A percentile compares a stretch with the other conserved stretches of the same genome.
Evolutionary conservation across 306 rosid genomes (phyloP).

Genomic region (Luffa aegyptiaca): DNA sequence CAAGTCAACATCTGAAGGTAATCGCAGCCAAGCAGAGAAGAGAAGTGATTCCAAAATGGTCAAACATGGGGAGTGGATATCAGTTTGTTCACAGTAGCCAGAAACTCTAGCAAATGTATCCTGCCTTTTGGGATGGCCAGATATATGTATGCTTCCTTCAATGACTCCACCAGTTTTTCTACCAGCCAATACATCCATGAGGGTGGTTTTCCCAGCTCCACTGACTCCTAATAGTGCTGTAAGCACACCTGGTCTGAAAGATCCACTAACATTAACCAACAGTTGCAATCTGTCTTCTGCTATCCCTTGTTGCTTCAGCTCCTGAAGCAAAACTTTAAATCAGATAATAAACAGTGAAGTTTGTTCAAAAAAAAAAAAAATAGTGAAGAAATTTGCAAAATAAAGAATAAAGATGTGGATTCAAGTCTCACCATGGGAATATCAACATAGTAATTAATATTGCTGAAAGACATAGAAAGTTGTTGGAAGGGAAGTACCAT

Average conservation of each 20-base stretch:
- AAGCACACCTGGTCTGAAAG: conserved; percentile 85
- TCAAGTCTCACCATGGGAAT: conserved; percentile 66
- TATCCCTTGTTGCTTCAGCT: conserved; percentile 88
- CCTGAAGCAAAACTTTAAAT: conserved; percentile 48
- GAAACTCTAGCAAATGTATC: conserved; percentile 94
- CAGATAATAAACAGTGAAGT: conserved; percentile 20
- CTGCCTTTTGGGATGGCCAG: conserved; percentile 87
- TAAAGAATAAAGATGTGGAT: not conserved
- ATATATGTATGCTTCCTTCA: conserved; percentile 65
- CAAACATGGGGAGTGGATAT: conserved; percentile 90
- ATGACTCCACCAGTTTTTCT: conserved; percentile 86
- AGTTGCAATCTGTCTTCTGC: conserved; percentile 71
- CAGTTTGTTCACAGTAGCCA: conserved; percentile 96
- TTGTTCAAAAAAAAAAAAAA: not conserved
- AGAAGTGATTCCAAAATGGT: conserved; percentile 81
- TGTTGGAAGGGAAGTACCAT: conserved; percentile 99
- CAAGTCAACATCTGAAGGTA: conserved; percentile 71
- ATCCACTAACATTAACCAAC: conserved; percentile 73
- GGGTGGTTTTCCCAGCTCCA: conserved; percentile 97
- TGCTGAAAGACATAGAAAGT: conserved; percentile 86
- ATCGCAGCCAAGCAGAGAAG: conserved; percentile 93
- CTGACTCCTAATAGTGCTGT: conserved; percentile 96
- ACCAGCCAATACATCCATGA: conserved; percentile 97
- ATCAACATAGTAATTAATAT: conserved; percentile 84
- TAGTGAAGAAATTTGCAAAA: conserved; percentile 13